Base-by-base conservation (phyloP, 129 eudicot species). In the sunflower (Helianthus annuus) region DNA sequence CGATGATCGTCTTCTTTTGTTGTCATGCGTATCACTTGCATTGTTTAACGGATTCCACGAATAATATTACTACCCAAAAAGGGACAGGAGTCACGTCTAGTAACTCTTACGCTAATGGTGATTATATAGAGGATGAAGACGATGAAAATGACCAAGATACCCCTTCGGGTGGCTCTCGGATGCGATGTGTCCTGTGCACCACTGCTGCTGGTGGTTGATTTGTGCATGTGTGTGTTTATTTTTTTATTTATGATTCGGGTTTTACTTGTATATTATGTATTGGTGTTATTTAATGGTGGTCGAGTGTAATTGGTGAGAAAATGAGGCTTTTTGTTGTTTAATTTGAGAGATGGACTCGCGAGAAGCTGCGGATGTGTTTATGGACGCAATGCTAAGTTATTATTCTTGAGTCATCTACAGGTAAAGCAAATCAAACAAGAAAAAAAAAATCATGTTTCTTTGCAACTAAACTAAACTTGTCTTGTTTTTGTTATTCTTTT, bases 121-220 rank as follows among this genome's bases (percentile, higher is more conserved):
- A 76, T 51, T 88, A 68, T 40, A 80, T 84, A 12, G 89, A 85
- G n/a, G 89, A 85, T 14, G 88, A 83, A 14, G 95, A 86, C 16
- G 90, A 84, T 45, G 82, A 77, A 62, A 74, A 56, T 65, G 84
- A 81, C 29, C 44, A 73, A 9, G 78, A 53, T 62, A 67, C 78
- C 79, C 60, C 87, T 49, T 57, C 83, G 3, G 87, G 81, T 77
- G 68, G 65, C 71, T 76, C 85, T 52, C 83, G 82, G 84, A 79
- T 88, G 88, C 87, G 97, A 68, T 94, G 99, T 70, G 70, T 88
- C 32, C 64, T 94, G 81, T 94, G 99, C 81, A 94, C 99, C 48
- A 94, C 96, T 17, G 98, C 98, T 69, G 94, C 96, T 48, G 86
- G 90, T 83, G 86, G 92, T 83, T 83, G 82, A 85, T 64, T 22